phyloP scores from a whole-genome alignment of 2,329 filamentous ascomycete species.

The Penicillium palitans region DNA sequence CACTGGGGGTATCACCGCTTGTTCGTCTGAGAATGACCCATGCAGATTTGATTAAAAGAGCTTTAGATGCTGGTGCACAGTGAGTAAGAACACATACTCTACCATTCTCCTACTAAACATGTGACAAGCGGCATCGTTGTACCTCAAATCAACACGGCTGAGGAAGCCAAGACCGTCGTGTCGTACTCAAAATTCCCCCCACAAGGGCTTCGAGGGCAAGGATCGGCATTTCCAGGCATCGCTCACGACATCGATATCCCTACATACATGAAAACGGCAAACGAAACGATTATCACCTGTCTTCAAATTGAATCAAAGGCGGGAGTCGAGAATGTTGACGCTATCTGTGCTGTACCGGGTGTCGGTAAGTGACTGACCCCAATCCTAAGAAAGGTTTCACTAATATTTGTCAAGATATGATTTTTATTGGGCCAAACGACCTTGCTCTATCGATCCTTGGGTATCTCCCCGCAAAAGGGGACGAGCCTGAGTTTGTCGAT shows the following conservation, averaged over 20 bases:
- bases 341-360: constrained; percentile 41
- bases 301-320: constrained; percentile 43
- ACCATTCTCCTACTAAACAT: background rate
- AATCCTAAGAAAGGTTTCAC: background rate
- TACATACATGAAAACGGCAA: constrained; percentile 36
- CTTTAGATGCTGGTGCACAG: constrained; percentile 30
- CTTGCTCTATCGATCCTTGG: constrained; percentile 56
- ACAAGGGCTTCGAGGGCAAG: constrained; percentile 30
- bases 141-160: constrained; percentile 51
- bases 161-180: constrained; percentile 38
- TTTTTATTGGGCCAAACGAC: constrained; percentile 38
- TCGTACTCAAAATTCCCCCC: constrained; percentile 31
- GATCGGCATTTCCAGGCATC: constrained; percentile 27
- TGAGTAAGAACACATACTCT: background rate
- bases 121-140: constrained; percentile 45
- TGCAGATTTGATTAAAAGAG: constrained; percentile 28
- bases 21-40: constrained; percentile 25
- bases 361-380: constrained; percentile 25
- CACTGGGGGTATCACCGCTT: constrained; percentile 26
- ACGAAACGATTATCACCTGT: constrained; percentile 34
- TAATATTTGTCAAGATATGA: constrained; percentile 18
- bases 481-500: constrained; percentile 57
- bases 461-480: constrained; percentile 55
- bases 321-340: constrained; percentile 45
- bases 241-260: constrained; percentile 32